phyloP scores from a whole-genome alignment of 805 yeast genomes.

The Myxozyma kluyveri region DNA sequence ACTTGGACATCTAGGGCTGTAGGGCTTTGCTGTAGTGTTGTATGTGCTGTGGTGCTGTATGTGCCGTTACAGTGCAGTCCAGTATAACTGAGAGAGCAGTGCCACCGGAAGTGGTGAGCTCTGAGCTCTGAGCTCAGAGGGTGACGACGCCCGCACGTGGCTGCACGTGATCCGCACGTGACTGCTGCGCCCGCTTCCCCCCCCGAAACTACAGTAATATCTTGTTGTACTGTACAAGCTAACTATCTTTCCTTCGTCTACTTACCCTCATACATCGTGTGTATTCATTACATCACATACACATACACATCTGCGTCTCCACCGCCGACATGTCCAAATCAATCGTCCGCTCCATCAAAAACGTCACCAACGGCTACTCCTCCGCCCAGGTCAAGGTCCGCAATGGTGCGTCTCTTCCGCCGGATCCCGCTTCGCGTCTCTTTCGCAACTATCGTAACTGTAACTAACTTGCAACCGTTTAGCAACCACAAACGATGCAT shows the following conservation, averaged over 20 bases:
- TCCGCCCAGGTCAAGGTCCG: conserved; percentile 85
- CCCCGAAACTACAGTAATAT: not conserved
- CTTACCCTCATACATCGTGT: too few relatives aligned
- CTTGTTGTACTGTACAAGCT: not conserved
- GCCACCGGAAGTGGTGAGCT: too few relatives aligned
- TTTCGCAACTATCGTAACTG: too few relatives aligned
- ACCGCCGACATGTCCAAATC: conserved; percentile 20
- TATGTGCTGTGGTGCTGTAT: too few relatives aligned
- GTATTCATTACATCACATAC: not conserved
- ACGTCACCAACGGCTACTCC: conserved; percentile 86
- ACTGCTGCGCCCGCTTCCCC: too few relatives aligned
- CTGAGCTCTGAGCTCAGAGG: too few relatives aligned
- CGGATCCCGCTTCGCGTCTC: not conserved
- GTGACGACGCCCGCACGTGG: too few relatives aligned
- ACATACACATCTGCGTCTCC: not conserved
- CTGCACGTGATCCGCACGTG: too few relatives aligned
- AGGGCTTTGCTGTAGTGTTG: too few relatives aligned
- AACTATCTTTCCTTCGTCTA: too few relatives aligned
- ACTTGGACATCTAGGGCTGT: conserved; percentile 18
- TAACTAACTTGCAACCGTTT: conserved; percentile 1
- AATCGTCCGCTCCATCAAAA: conserved; percentile 46
- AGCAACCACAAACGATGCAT: conserved; percentile 84
- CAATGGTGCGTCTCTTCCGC: conserved; percentile 43
- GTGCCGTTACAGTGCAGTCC: too few relatives aligned
- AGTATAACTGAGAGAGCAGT: too few relatives aligned